Evolutionary conservation across 75 land plant genomes (phyloP).

Genomic region (Adiantum capillusveneris): DNA sequence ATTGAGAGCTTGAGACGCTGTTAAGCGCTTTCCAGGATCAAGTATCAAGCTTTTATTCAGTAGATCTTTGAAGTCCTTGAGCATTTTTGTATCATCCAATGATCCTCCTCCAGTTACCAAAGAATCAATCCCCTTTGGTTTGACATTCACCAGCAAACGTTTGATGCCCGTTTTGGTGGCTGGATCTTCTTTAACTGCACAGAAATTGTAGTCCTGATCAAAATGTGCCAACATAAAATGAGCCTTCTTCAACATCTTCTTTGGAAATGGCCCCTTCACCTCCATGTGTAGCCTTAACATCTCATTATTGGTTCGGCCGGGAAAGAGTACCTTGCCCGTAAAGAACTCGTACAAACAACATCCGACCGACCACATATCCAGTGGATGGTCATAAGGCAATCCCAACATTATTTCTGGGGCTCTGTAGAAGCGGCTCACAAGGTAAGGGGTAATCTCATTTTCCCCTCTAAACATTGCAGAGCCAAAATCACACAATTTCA

Average conservation of each 20-base stretch:
- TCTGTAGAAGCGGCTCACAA: slow-evolving; percentile 98
- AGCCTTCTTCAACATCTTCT: no score
- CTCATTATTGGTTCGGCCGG: no score
- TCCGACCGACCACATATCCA: slow-evolving; percentile 99
- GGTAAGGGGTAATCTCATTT: slow-evolving; percentile 97
- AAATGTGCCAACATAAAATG: no score
- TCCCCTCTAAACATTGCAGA: slow-evolving; percentile 99
- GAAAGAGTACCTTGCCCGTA: slow-evolving; percentile 88
- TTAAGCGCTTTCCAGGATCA: no score
- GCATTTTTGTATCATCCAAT: no score
- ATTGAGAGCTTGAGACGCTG: no score
- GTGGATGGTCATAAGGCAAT: slow-evolving; percentile 93
- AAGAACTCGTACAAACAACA: slow-evolving; percentile 97
- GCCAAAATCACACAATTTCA: slow-evolving; percentile 99
- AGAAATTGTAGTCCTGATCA: no score
- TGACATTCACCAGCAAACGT: slow-evolving; percentile 60
- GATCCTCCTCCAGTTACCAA: slow-evolving; percentile 33
- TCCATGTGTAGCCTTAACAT: no score
- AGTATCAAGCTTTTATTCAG: no score
- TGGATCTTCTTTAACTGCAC: slow-evolving; percentile 1
- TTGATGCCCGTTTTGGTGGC: slow-evolving; percentile 36
- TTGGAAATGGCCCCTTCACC: no score
- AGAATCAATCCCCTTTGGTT: slow-evolving; percentile 78
- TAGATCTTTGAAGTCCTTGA: no score
- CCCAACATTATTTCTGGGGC: slow-evolving; percentile 99